Evolutionary conservation across 1,284 basidiomycete genomes (phyloP), one percentile per base, ranked within the genome.

Genomic region (Malassezia sympodialis): DNA sequence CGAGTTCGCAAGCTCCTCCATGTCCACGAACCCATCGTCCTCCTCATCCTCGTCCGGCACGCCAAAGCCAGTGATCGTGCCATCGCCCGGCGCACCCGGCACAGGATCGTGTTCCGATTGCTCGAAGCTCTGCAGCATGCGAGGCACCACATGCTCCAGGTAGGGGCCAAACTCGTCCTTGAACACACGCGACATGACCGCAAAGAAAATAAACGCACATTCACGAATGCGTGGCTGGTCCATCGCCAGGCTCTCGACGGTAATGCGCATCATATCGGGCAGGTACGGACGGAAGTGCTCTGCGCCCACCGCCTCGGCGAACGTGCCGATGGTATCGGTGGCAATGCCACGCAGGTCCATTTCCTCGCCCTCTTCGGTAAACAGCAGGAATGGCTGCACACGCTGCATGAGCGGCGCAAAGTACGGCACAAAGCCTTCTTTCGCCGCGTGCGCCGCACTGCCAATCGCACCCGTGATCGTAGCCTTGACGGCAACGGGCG

Each of bases 391-490:
- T 66, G 88, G 87, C 63, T 87, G 83, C 65, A 99, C 82, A 58
- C 84, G 85, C 64, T 83, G 80, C 85, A 98, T 93, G 53, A 88
- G 90, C 42, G 87, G 84, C 67, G 86, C 82, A 80, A 99, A 98
- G 81, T 96, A 98, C 3, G 90, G 91, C 49, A 86, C 77, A 80
- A 99, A 98, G 63, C 84, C 83, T 44, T 82, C 83, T 76, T 90
- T 90, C 52, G 93, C 89, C n/a, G 94, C 93, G 76, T 98, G 93
- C 1, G 94, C 93, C 24, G 94, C 93, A 66, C 88, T 91, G 41
- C 94, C 94, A 69, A 99, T 96, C 26, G 94, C 94, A 24, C 94
- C 94, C 45, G 90, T 93, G 68, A 98, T 89, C 62, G 96, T 91
- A 40, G 89, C 82, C 79, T 98, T 96, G 76, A 98, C 85, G 32